Conservation (phyloP, 352 stramenopile species). For the Pythium chondricola region DNA sequence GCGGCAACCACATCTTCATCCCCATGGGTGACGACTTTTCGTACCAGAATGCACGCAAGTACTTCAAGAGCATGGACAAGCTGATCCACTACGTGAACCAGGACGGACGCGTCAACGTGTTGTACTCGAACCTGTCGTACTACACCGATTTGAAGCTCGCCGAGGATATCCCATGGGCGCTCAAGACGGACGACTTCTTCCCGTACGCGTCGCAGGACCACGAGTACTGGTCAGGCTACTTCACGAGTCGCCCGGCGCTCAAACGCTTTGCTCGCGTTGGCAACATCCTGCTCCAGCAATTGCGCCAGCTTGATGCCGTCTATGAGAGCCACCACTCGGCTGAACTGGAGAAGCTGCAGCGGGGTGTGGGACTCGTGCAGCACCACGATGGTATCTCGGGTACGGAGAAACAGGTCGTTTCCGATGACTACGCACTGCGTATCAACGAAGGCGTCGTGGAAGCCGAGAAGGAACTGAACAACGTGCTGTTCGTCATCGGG, state of each 20-base stretch:
- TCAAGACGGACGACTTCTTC: conserved; percentile 97
- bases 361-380: conserved; percentile 90
- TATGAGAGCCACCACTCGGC: conserved; percentile 58
- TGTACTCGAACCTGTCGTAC: conserved; percentile 95
- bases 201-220: conserved; percentile 91
- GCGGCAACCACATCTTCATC: conserved; percentile 82
- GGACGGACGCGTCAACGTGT: conserved; percentile 88
- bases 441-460: conserved; percentile 81
- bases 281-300: conserved; percentile 85
- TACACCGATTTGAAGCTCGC: conserved; percentile 93
- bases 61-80: conserved; percentile 96
- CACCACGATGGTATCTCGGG: conserved; percentile 96
- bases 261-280: conserved; percentile 90
- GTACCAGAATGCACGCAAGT: conserved; percentile 84
- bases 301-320: conserved; percentile 87
- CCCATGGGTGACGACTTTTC: conserved; percentile 95
- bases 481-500: conserved; percentile 69
- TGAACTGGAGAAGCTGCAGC: conserved; percentile 64
- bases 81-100: conserved; percentile 94
- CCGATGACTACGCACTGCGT: conserved; percentile 93
- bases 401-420: conserved; percentile 94
- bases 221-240: conserved; percentile 96
- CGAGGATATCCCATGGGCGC: conserved; percentile 67
- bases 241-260: conserved; percentile 89
- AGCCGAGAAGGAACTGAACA: conserved; percentile 58